A percentile compares a stretch with the other conserved stretches of the same genome.
Evolutionary conservation across 2,329 filamentous ascomycete genomes (phyloP).

Genomic region (Aureobasidium subglaciale): DNA sequence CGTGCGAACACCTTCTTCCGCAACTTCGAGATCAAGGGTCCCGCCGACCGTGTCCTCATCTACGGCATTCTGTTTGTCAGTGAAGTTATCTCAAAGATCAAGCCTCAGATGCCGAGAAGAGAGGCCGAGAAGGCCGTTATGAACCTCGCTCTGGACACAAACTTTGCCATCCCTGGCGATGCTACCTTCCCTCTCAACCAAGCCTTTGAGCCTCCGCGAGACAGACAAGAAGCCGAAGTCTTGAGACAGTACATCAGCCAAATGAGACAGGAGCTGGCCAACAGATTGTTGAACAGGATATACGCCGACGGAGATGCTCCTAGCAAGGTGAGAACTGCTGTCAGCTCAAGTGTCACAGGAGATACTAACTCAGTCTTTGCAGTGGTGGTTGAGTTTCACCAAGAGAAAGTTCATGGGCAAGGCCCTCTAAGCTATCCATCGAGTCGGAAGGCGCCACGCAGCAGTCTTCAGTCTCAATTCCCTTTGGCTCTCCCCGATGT

Average conservation of each 20-base stretch:
- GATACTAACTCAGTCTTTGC: conserved; percentile 36
- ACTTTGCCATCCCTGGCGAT: conserved; percentile 92
- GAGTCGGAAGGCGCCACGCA: conserved; percentile 2
- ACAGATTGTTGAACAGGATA: conserved; percentile 73
- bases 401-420: conserved; percentile 99
- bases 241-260: conserved; percentile 85
- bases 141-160: conserved; percentile 82
- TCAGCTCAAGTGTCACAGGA: neutral
- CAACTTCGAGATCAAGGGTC: conserved; percentile 98
- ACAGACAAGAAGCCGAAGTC: conserved; percentile 82
- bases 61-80: conserved; percentile 95
- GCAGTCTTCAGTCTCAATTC: neutral
- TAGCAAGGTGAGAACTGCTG: conserved; percentile 46
- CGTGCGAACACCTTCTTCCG: conserved; percentile 98
- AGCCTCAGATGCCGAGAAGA: conserved; percentile 59
- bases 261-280: conserved; percentile 84
- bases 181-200: conserved; percentile 91
- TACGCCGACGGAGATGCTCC: conserved; percentile 68
- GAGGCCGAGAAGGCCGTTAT: conserved; percentile 71
- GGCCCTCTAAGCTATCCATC: conserved; percentile 33
- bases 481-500: neutral
- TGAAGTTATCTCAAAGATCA: conserved; percentile 84
- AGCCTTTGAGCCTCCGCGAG: conserved; percentile 83
- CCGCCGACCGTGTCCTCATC: conserved; percentile 86
- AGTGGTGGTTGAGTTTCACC: conserved; percentile 98